A percentile compares a stretch with the other conserved stretches of the same genome.
Evolutionary conservation across 352 stramenopile genomes (phyloP).

Genomic region (Pilasporangium apinafurcum): DNA sequence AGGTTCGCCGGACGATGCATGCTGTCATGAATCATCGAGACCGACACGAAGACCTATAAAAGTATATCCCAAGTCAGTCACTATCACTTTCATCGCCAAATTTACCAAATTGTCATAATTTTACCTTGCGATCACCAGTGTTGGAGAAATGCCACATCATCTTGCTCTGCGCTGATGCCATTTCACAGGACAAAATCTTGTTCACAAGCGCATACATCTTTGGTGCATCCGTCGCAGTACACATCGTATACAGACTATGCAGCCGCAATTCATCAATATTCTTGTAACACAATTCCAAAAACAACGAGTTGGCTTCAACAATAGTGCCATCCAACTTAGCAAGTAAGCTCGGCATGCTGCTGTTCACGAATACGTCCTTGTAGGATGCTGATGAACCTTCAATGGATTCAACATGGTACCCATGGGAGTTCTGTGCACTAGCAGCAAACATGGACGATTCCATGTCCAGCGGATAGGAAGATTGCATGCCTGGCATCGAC

Average conservation of each 20-base stretch:
- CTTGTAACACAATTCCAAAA: conserved; percentile 73
- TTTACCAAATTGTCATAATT: conserved; percentile 1
- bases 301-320: conserved; percentile 70
- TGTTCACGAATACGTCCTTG: conserved; percentile 66
- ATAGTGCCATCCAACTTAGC: conserved; percentile 76
- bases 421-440: conserved; percentile 4
- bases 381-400: conserved; percentile 67
- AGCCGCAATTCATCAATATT: conserved; percentile 73
- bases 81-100: no score
- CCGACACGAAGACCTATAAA: conserved; percentile 68
- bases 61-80: neutral
- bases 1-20: conserved; percentile 71
- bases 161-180: conserved; percentile 74
- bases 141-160: conserved; percentile 81
- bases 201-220: conserved; percentile 82
- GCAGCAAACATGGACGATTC: conserved; percentile 29
- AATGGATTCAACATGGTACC: conserved; percentile 28
- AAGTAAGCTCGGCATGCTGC: conserved; percentile 72
- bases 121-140: conserved; percentile 65
- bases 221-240: conserved; percentile 56
- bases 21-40: conserved; percentile 78
- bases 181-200: conserved; percentile 71
- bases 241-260: conserved; percentile 80
- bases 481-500: conserved; percentile 55
- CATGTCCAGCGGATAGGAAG: conserved; percentile 63